Conservation (phyloP, 1,284 basidiomycete genomes). For the Apiotrichum laibachii region DNA sequence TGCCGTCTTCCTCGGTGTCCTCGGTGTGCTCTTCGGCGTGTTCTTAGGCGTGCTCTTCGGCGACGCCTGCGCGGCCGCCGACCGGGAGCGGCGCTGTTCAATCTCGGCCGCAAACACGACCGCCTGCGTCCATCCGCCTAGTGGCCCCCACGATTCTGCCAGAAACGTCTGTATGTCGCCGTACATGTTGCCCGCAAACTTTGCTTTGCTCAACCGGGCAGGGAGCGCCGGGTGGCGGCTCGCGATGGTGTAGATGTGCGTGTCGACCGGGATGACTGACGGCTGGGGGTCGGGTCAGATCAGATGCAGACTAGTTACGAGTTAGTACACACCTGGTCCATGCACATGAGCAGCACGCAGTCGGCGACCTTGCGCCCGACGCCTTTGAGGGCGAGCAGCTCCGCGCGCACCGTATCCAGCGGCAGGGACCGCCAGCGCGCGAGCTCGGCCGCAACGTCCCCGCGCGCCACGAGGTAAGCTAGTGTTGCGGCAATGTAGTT, state of each 20-base stretch:
- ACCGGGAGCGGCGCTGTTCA: neutral
- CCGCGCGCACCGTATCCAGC: slow-evolving; percentile 54
- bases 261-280: slow-evolving; percentile 86
- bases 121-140: slow-evolving; percentile 90
- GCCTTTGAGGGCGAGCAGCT: slow-evolving; percentile 77
- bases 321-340: slow-evolving; percentile 69
- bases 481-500: slow-evolving; percentile 83
- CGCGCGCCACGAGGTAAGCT: slow-evolving; percentile 58
- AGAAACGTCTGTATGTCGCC: slow-evolving; percentile 70
- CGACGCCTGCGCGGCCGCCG: too few species aligned
- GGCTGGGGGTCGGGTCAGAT: slow-evolving; percentile 54
- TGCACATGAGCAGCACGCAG: slow-evolving; percentile 89
- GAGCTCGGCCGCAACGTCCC: slow-evolving; percentile 28
- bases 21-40: too few species aligned
- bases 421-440: slow-evolving; percentile 24
- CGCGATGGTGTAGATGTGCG: slow-evolving; percentile 85
- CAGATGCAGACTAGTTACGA: neutral
- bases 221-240: slow-evolving; percentile 75
- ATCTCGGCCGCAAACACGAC: slow-evolving; percentile 57
- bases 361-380: slow-evolving; percentile 96
- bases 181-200: slow-evolving; percentile 75
- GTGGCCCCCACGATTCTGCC: slow-evolving; percentile 68
- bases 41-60: too few species aligned
- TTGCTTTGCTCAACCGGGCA: slow-evolving; percentile 48
- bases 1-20: too few species aligned